Evolutionary conservation across 2,329 filamentous ascomycete species (phyloP).

Genomic region (Cyphellophora europaea): DNA sequence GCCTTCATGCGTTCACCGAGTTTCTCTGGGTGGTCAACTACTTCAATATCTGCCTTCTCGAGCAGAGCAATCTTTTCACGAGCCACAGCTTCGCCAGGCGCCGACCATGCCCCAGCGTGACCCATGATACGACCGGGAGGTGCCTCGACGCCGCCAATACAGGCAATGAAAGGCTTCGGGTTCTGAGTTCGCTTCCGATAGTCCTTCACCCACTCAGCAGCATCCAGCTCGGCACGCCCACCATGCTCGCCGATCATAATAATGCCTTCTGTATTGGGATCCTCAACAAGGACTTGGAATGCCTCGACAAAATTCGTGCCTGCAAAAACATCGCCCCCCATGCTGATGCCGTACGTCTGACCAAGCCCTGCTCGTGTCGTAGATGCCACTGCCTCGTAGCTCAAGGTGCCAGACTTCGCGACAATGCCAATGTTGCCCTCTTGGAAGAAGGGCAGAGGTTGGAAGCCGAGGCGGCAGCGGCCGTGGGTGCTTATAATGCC

Average conservation of each 20-base stretch:
- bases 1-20: slow-evolving; percentile 61
- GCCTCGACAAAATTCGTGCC: slow-evolving; percentile 68
- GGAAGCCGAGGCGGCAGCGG: slow-evolving; percentile 64
- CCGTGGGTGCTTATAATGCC: slow-evolving; percentile 68
- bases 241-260: slow-evolving; percentile 66
- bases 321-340: slow-evolving; percentile 66
- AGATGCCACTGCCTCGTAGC: slow-evolving; percentile 69
- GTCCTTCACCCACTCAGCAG: slow-evolving; percentile 62
- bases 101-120: slow-evolving; percentile 65
- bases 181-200: slow-evolving; percentile 49
- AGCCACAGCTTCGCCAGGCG: slow-evolving; percentile 56
- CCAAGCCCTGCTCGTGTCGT: slow-evolving; percentile 65
- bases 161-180: slow-evolving; percentile 66
- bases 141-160: slow-evolving; percentile 60
- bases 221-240: slow-evolving; percentile 59
- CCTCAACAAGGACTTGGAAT: slow-evolving; percentile 55
- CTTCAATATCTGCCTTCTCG: slow-evolving; percentile 55
- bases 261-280: slow-evolving; percentile 61
- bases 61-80: slow-evolving; percentile 58
- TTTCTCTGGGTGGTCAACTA: slow-evolving; percentile 68
- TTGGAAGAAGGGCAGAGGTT: slow-evolving; percentile 63
- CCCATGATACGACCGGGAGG: slow-evolving; percentile 62
- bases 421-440: slow-evolving; percentile 64
- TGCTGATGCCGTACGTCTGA: slow-evolving; percentile 67
- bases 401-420: slow-evolving; percentile 71